These are phyloP conservation scores for Mycena latifolia DNA, from an alignment of 768 basidiomycete genomes.

Conservation along the genomic window DNA sequence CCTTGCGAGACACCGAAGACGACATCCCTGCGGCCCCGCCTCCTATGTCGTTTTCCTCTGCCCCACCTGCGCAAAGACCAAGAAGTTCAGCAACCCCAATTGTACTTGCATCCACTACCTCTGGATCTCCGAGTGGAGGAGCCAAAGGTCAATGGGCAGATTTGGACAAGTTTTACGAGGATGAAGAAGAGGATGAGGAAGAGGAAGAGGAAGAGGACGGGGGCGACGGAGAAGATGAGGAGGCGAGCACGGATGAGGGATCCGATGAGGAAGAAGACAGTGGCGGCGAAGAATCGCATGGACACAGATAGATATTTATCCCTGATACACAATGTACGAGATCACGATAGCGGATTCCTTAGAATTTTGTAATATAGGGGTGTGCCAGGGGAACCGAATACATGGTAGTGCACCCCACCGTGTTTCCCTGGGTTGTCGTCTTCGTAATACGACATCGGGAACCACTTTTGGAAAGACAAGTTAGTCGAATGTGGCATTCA, in stretches of 20 bases:
- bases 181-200: constrained; percentile 47
- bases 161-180: constrained; percentile 84
- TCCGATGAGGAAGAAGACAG: constrained; percentile 47
- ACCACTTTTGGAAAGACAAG: constrained; percentile 66
- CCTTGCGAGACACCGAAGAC: constrained; percentile 77
- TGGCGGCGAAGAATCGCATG: constrained; percentile 36
- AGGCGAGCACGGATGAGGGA: constrained; percentile 39
- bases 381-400: constrained; percentile 77
- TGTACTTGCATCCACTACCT: constrained; percentile 67
- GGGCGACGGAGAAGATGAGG: constrained; percentile 34
- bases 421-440: constrained; percentile 29
- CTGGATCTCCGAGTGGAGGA: constrained; percentile 51
- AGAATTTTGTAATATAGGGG: constrained; percentile 69
- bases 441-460: constrained; percentile 77
- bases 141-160: constrained; percentile 66
- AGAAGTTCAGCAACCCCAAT: constrained; percentile 57
- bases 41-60: constrained; percentile 55
- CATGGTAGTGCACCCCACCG: constrained; percentile 81
- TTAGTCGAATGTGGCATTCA: not conserved
- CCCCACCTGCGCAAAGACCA: constrained; percentile 42
- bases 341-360: constrained; percentile 50
- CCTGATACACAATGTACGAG: constrained; percentile 19
- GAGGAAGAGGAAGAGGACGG: constrained; percentile 44
- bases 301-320: constrained; percentile 27
- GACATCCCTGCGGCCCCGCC: constrained; percentile 55